phyloP scores from a whole-genome alignment of 2,329 filamentous ascomycete species.

The Trichoderma sp. region DNA sequence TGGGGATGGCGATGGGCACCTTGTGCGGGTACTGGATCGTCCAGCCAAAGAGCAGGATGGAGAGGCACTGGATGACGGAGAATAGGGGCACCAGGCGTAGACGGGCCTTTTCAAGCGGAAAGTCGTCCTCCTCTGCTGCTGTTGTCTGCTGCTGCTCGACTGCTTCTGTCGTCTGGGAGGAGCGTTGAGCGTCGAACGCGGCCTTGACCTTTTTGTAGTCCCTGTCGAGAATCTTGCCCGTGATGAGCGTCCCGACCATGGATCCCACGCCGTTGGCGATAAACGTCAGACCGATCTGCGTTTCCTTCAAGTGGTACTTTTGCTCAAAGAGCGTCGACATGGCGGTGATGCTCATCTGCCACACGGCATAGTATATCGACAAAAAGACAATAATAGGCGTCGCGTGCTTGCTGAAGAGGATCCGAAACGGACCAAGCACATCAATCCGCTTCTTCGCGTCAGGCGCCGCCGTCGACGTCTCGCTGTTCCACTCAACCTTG shows the following conservation, averaged over 20 bases:
- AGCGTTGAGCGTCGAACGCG: slow-evolving; percentile 33
- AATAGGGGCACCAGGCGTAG: slow-evolving; percentile 54
- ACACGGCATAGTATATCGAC: slow-evolving; percentile 55
- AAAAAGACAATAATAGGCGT: slow-evolving; percentile 50
- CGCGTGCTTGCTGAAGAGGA: slow-evolving; percentile 54
- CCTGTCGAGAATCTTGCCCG: slow-evolving; percentile 63
- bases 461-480: slow-evolving; percentile 30
- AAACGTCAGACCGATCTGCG: slow-evolving; percentile 57
- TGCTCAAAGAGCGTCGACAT: slow-evolving; percentile 47
- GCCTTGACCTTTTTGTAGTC: slow-evolving; percentile 66
- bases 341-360: slow-evolving; percentile 57
- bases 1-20: slow-evolving; percentile 49
- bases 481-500: slow-evolving; percentile 32
- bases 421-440: slow-evolving; percentile 41
- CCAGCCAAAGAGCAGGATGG: slow-evolving; percentile 53
- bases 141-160: slow-evolving; percentile 32
- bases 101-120: slow-evolving; percentile 56
- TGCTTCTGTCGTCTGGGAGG: slow-evolving; percentile 46
- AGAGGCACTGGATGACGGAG: slow-evolving; percentile 54
- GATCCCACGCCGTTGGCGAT: slow-evolving; percentile 55
- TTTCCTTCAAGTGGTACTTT: slow-evolving; percentile 63
- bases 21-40: slow-evolving; percentile 53
- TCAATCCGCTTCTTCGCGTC: slow-evolving; percentile 36
- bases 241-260: slow-evolving; percentile 48
- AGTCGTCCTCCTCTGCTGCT: slow-evolving; percentile 51